These are phyloP conservation scores for Mycena galopus DNA, from an alignment of 768 basidiomycete species.

Conservation along the genomic window DNA sequence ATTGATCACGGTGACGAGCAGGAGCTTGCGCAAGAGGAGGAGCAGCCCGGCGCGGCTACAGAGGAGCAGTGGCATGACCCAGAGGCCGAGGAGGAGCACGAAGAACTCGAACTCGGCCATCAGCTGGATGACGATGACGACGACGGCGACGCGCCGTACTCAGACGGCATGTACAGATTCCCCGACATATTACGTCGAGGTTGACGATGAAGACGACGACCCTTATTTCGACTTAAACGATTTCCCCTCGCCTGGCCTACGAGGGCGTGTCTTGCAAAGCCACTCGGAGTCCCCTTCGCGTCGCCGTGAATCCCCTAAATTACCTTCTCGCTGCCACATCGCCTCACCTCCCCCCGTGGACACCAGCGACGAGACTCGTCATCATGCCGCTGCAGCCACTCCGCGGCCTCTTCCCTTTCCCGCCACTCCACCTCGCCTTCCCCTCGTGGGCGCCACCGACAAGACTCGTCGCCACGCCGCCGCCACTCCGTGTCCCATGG, in stretches of 20 bases:
- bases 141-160: neutral
- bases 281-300: neutral
- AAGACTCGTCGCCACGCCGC: no score
- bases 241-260: no score
- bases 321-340: no score
- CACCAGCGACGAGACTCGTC: no score
- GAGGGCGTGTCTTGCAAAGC: no score
- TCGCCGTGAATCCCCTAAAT: neutral
- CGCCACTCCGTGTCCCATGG: no score
- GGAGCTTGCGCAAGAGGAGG: no score
- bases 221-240: neutral
- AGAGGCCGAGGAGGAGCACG: conserved; percentile 1
- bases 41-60: no score
- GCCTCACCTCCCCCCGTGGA: no score
- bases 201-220: conserved; percentile 3
- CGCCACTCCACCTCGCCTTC: neutral
- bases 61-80: conserved; percentile 1
- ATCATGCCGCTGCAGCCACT: neutral
- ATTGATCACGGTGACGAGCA: conserved; percentile 2
- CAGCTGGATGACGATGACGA: conserved; percentile 1
- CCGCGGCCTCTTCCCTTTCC: no score
- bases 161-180: no score
- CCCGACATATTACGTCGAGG: neutral
- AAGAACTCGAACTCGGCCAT: neutral
- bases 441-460: no score